Conservation (phyloP, 2,329 filamentous ascomycete species). For the Colletotrichum chlorophyti region DNA sequence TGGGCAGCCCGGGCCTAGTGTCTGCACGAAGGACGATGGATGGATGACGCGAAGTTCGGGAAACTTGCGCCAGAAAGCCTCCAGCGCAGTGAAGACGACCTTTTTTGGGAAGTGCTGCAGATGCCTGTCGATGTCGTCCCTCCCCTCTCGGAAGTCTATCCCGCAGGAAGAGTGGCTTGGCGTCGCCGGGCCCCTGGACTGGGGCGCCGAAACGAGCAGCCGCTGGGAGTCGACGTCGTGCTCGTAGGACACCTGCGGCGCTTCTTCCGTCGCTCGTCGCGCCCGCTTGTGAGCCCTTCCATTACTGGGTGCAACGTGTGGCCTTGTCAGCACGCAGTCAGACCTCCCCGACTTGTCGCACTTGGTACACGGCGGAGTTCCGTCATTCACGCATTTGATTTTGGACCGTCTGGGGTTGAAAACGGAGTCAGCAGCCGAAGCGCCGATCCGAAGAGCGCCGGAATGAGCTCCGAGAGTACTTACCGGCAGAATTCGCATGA, state of each 20-base stretch:
- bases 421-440: conserved; percentile 2
- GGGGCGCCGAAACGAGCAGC: conserved; percentile 7
- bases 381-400: conserved; percentile 42
- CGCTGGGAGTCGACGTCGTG: conserved; percentile 4
- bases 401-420: conserved; percentile 38
- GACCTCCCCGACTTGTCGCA: conserved; percentile 36
- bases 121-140: conserved; percentile 28
- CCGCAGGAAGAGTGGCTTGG: conserved; percentile 2
- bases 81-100: conserved; percentile 39
- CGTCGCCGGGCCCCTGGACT: conserved; percentile 18
- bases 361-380: conserved; percentile 38
- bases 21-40: conserved; percentile 38
- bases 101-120: conserved; percentile 34
- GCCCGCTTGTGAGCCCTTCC: conserved; percentile 8
- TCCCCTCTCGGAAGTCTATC: not conserved
- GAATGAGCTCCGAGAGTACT: conserved; percentile 6
- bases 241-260: not conserved
- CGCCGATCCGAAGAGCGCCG: not conserved
- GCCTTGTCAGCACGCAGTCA: conserved; percentile 36
- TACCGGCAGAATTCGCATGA: conserved; percentile 43
- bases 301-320: conserved; percentile 22
- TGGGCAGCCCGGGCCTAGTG: conserved; percentile 30
- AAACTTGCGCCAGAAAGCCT: conserved; percentile 42
- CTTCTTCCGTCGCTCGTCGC: conserved; percentile 16
- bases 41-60: conserved; percentile 42